Conservation (phyloP, 768 basidiomycete genomes). For the Arthromyces matolae region DNA sequence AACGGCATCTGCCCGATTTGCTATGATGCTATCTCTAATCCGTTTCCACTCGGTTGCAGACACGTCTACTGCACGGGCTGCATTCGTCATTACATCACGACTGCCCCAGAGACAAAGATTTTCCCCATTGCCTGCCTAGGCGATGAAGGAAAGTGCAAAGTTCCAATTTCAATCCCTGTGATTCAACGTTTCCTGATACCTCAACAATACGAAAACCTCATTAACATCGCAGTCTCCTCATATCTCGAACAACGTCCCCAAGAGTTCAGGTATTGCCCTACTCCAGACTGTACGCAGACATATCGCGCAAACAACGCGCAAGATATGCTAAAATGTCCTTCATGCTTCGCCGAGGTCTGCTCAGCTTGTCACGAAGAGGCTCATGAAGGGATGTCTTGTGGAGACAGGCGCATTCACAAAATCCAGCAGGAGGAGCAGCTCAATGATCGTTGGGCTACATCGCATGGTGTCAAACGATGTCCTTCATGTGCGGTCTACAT, state of each 20-base stretch:
- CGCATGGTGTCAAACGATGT: slow-evolving; percentile 41
- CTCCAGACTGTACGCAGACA: slow-evolving; percentile 67
- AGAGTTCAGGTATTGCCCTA: slow-evolving; percentile 65
- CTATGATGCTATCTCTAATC: slow-evolving; percentile 38
- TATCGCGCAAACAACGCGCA: slow-evolving; percentile 41
- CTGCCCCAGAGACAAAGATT: slow-evolving; percentile 34
- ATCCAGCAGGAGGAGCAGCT: slow-evolving; percentile 39
- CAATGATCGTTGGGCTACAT: slow-evolving; percentile 36
- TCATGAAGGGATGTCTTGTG: slow-evolving; percentile 52
- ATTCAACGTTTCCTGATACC: slow-evolving; percentile 49
- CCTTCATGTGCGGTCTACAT: slow-evolving; percentile 43
- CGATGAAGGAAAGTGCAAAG: slow-evolving; percentile 49
- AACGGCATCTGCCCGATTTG: slow-evolving; percentile 51
- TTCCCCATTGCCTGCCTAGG: slow-evolving; percentile 70
- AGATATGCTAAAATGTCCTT: slow-evolving; percentile 42
- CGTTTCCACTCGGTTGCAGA: slow-evolving; percentile 42
- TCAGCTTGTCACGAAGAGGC: slow-evolving; percentile 44
- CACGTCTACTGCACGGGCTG: slow-evolving; percentile 51
- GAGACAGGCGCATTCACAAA: slow-evolving; percentile 31
- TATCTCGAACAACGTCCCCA: slow-evolving; percentile 53
- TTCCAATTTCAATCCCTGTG: slow-evolving; percentile 48
- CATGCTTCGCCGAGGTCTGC: slow-evolving; percentile 49
- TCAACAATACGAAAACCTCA: slow-evolving; percentile 46
- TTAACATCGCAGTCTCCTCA: slow-evolving; percentile 51
- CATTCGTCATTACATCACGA: slow-evolving; percentile 42